Base-by-base conservation (phyloP, 2,329 filamentous ascomycete species). In the Fusarium coicis region DNA sequence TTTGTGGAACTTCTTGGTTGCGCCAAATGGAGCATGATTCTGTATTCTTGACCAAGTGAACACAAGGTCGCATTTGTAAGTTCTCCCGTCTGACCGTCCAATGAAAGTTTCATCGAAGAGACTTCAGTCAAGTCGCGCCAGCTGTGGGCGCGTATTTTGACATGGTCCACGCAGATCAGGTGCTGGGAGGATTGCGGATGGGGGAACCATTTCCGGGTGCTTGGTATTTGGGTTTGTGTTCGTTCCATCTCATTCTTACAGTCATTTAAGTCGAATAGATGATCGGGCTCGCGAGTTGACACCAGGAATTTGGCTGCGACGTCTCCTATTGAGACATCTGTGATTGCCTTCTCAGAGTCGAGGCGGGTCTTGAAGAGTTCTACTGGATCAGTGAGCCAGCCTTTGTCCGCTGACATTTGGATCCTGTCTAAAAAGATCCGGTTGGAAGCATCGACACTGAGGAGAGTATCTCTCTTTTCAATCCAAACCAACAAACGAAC, bases 121-220 rank as follows among this genome's bases (percentile, higher is more conserved):
- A 79, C 56, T 66, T 78, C 70, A 28, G 78, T 77, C 74, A 74
- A 77, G 63, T 81, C 78, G 47, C 46, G 64, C 80, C 80, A 82
- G 26, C 50, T 46, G 68, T 79, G 78, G 52, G 78, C 71, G 34
- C 73, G 50, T 57, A 75, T 73, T 30, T 52, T 65, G 66, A 58
- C 55, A 21, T 67, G 66, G 43, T 81, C 76, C 52, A 82, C 68
- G 55, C 77, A 80, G 36, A 82, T 73, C 28, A 80, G 59, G 39
- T 81, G 77, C 47, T 49, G 39, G 47, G 69, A 58, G n/a, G 56
- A 74, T 19, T 68, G 50, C 50, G 76, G 74, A 70, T 78, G 66
- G 21, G 28, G 66, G 34, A 72, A 46, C 75, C 73, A 70, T 73
- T 74, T 76, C 44, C 69, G 68, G 28, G 55, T 57, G 15, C 50